Evolutionary conservation across 2,329 filamentous ascomycete species (phyloP), one percentile per base, ranked within the genome.

Genomic region (Aspergillus luchuensis): DNA sequence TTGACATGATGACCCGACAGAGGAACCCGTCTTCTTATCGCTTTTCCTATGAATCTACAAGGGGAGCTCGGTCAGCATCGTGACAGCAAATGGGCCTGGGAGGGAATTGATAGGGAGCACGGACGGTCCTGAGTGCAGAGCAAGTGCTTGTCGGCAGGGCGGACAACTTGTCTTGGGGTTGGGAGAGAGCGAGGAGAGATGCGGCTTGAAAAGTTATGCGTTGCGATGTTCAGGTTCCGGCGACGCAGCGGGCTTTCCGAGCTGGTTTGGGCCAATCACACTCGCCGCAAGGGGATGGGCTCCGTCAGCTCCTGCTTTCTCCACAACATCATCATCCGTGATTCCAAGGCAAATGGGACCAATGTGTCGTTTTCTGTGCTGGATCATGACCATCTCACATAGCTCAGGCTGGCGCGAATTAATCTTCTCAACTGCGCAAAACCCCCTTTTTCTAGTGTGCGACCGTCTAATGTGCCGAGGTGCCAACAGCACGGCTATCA

Each of bases 1-100:
- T 76, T 62, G 77, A 78, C 77, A 79, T 79, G 65, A 69, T 78
- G 75, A 68, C 66, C 64, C 63, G 55, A 63, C 57, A 65, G 59
- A 57, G 54, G 43, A 59, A 51, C 60, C 59, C 60, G 61, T 63
- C 57, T 63, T 56, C 47, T 58, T 53, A 57, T 51, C 61, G 57
- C 57, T 58, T 61, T 58, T 62, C 58, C 51, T 51, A 57, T 56
- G 54, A 59, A 55, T 51, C 62, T 64, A 39, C 17, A 43, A 2
- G 21, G 30, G 30, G 30, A 55, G n/a, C 4, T n/a, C 49, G 45
- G 57, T 48, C 51, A 51, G 43, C 33, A 23, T 52, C 50, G 45
- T 47, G 55, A 15, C 47, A 21, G 36, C 33, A 21, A 25, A 25
- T n/a, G 19, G 23, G 48, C 33, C 36, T 36, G 33, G 5, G 33